Evolutionary conservation across 805 yeast species (phyloP).

Genomic region (Cephaloascus fragrans): DNA sequence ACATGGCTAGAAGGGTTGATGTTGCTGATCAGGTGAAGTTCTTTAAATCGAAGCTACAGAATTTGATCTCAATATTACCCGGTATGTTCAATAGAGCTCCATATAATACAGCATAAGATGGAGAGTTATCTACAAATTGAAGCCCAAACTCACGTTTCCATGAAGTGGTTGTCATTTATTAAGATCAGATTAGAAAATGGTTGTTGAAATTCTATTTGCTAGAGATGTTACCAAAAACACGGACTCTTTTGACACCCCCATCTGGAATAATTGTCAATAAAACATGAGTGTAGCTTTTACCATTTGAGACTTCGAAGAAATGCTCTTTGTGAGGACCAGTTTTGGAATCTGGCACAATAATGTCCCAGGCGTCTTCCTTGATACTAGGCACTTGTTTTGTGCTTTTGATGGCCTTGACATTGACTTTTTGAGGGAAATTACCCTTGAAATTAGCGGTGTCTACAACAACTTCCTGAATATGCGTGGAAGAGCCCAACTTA

Average conservation of each 20-base stretch:
- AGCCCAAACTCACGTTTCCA: no score
- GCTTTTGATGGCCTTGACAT: constrained; percentile 51
- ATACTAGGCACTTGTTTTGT: constrained; percentile 25
- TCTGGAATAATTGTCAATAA: constrained; percentile 84
- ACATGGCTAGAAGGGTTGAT: no score
- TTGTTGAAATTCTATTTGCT: no score
- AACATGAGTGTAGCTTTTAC: constrained; percentile 52
- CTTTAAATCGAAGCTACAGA: no score
- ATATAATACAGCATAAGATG: no score
- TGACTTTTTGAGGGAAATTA: constrained; percentile 78
- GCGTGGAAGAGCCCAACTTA: constrained; percentile 60
- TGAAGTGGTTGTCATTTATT: no score
- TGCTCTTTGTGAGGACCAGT: constrained; percentile 86
- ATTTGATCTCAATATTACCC: no score
- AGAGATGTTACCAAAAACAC: constrained; percentile 62
- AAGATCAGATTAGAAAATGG: no score
- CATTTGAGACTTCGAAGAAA: constrained; percentile 25
- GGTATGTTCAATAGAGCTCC: no score
- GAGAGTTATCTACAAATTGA: no score
- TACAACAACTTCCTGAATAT: constrained; percentile 50
- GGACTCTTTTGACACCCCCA: constrained; percentile 89
- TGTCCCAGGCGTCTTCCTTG: constrained; percentile 47
- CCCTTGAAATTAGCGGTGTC: constrained; percentile 96
- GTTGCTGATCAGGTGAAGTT: no score
- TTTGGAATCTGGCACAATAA: constrained; percentile 55